Conservation (phyloP, 2,329 filamentous ascomycete genomes). For the Colletotrichum noveboracense region DNA sequence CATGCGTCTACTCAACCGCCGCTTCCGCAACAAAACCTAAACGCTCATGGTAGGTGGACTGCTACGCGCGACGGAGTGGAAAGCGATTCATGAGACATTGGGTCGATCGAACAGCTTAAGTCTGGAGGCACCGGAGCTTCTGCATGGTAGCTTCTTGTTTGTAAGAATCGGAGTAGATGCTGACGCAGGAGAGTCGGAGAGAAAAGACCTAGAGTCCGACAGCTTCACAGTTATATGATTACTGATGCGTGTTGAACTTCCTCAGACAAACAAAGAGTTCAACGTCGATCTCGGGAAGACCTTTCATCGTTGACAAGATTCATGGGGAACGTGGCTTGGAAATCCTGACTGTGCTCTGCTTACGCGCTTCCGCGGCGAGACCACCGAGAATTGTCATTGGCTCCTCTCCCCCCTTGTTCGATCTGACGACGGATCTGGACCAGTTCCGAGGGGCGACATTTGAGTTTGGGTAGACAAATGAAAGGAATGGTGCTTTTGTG, state of each 20-base stretch:
- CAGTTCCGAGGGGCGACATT: background rate
- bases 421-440: background rate
- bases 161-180: background rate
- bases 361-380: background rate
- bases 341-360: background rate
- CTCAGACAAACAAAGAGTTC: background rate
- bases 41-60: background rate
- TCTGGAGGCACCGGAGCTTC: background rate
- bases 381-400: background rate
- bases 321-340: background rate
- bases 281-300: background rate
- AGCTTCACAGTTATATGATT: background rate
- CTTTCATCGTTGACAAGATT: background rate
- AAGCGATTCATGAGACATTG: background rate
- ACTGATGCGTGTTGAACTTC: background rate
- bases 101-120: background rate
- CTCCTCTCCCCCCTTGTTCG: background rate
- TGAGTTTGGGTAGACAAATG: background rate
- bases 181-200: background rate
- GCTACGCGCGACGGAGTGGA: background rate
- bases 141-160: background rate
- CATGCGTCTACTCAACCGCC: background rate
- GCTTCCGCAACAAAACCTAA: background rate
- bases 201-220: background rate
- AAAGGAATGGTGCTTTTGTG: background rate